A percentile compares a stretch with the other conserved stretches of the same genome.
These are phyloP conservation scores for Xylaria curta DNA, from an alignment of 495 filamentous ascomycete genomes.

Conservation along the genomic window DNA sequence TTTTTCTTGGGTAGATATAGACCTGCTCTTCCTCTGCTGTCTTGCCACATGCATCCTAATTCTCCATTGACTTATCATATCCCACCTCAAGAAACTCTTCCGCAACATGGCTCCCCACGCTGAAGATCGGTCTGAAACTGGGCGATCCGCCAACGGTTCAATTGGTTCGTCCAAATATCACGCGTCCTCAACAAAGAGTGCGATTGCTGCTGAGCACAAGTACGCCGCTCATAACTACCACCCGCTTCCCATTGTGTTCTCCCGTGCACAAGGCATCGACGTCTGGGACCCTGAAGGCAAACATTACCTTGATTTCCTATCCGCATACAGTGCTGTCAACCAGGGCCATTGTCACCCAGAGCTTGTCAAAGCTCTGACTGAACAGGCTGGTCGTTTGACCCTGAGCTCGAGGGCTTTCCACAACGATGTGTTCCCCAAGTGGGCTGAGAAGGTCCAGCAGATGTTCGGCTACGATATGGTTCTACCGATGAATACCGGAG, in stretches of 20 bases:
- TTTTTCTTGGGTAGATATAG: slow-evolving; percentile 4
- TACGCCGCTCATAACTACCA: slow-evolving; percentile 99
- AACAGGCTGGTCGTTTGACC: slow-evolving; percentile 89
- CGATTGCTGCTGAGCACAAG: slow-evolving; percentile 79
- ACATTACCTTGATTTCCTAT: slow-evolving; percentile 97
- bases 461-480: slow-evolving; percentile 98
- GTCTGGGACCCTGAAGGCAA: slow-evolving; percentile 99
- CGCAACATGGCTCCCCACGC: slow-evolving; percentile 64
- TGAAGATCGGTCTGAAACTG: slow-evolving; percentile 43
- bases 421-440: slow-evolving; percentile 98
- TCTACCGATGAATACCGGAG: slow-evolving; percentile 98
- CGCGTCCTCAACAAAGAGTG: slow-evolving; percentile 75
- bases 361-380: slow-evolving; percentile 84
- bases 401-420: slow-evolving; percentile 96
- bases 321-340: slow-evolving; percentile 97
- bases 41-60: not conserved
- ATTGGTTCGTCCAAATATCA: slow-evolving; percentile 67
- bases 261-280: slow-evolving; percentile 78
- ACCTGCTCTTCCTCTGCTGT: not conserved
- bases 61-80: slow-evolving; percentile 12
- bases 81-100: not conserved
- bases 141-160: slow-evolving; percentile 41
- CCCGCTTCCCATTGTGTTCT: slow-evolving; percentile 91
- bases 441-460: slow-evolving; percentile 88
- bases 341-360: slow-evolving; percentile 99